Percentiles rank a stretch among this genome's conserved stretches.
Evolutionary conservation across 768 basidiomycete genomes (phyloP).

Genomic region (Lactifluus pinguis): DNA sequence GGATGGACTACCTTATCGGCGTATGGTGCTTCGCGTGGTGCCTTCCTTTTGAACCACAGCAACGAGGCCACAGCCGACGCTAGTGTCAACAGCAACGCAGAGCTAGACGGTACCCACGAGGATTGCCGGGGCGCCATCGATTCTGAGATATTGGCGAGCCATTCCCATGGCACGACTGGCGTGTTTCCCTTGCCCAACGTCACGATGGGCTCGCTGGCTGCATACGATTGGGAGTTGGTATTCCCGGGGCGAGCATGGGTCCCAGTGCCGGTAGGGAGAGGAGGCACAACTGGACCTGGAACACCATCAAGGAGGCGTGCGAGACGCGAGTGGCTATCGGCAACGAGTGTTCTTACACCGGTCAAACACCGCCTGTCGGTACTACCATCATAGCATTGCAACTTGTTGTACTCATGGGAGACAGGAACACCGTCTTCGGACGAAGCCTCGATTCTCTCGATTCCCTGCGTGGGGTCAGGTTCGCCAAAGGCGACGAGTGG

Average conservation of each 20-base stretch:
- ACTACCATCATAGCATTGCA: constrained; percentile 27
- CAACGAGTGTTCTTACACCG: constrained; percentile 49
- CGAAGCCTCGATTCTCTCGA: constrained; percentile 29
- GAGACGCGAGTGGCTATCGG: constrained; percentile 31
- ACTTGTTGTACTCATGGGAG: neutral
- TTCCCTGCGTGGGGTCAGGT: constrained; percentile 23
- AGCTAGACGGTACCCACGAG: constrained; percentile 2
- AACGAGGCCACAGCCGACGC: constrained; percentile 1
- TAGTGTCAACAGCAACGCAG: constrained; percentile 3
- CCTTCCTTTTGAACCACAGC: constrained; percentile 2
- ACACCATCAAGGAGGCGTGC: constrained; percentile 56
- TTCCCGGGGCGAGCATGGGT: constrained; percentile 25
- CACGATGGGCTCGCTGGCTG: neutral
- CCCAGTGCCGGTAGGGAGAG: constrained; percentile 18
- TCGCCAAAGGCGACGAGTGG: constrained; percentile 74
- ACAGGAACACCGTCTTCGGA: neutral
- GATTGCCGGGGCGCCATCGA: neutral
- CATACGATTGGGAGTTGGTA: constrained; percentile 9
- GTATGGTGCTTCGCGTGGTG: neutral
- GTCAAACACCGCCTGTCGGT: constrained; percentile 51
- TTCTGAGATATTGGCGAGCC: constrained; percentile 1
- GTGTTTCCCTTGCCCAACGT: neutral
- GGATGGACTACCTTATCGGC: neutral
- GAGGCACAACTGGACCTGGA: constrained; percentile 21
- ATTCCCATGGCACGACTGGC: neutral